These are phyloP conservation scores for Emericellopsis atlantica DNA, from an alignment of 2,329 filamentous ascomycete species.

Conservation along the genomic window DNA sequence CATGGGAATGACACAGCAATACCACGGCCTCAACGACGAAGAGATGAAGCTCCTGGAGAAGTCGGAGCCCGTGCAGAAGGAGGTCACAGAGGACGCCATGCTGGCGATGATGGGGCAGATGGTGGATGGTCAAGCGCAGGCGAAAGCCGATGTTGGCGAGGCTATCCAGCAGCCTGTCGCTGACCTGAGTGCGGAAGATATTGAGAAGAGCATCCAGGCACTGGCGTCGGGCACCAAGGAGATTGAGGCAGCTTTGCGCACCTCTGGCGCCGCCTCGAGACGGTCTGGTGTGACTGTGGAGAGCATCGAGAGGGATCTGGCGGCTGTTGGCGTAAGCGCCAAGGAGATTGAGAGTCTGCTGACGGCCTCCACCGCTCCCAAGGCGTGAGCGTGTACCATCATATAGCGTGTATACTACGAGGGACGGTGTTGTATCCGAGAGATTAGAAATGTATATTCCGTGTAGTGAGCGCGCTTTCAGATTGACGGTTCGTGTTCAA, in stretches of 20 bases:
- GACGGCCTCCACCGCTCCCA: too few relatives aligned
- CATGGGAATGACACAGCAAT: constrained; percentile 21
- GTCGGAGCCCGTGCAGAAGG: constrained; percentile 9
- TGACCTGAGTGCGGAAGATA: too few relatives aligned
- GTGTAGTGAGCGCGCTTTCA: too few relatives aligned
- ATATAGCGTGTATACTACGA: too few relatives aligned
- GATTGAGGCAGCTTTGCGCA: constrained; percentile 4
- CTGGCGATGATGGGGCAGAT: constrained; percentile 16
- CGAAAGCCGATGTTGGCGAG: too few relatives aligned
- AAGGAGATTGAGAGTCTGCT: constrained; percentile 1
- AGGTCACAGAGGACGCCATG: constrained; percentile 19
- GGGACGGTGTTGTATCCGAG: too few relatives aligned
- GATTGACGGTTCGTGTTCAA: too few relatives aligned
- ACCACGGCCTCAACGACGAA: constrained; percentile 23
- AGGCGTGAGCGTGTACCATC: too few relatives aligned
- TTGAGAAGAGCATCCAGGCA: too few relatives aligned
- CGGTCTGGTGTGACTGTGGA: constrained; percentile 5
- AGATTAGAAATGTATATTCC: background rate
- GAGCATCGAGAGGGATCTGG: constrained; percentile 1
- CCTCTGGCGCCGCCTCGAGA: too few relatives aligned
- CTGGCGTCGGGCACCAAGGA: too few relatives aligned
- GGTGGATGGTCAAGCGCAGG: constrained; percentile 2
- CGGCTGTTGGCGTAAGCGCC: background rate
- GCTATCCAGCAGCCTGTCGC: too few relatives aligned
- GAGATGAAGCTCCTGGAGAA: constrained; percentile 19